Evolutionary conservation across 2,329 filamentous ascomycete genomes (phyloP).

Genomic region (Penicillium freii): DNA sequence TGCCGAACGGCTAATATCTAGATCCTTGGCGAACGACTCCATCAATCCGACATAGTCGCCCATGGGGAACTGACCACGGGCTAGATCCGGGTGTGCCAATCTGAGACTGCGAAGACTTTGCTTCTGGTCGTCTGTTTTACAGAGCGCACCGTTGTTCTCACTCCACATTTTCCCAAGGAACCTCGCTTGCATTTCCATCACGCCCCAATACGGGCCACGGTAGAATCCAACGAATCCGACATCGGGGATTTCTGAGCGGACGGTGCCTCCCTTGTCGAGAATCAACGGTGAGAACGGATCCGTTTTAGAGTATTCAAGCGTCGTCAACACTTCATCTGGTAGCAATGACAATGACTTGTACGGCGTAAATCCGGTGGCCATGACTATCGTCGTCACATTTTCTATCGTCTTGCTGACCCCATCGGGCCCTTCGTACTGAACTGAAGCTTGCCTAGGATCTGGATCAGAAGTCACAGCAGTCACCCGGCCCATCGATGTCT

Average conservation of each 20-base stretch:
- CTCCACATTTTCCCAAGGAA: constrained; percentile 64
- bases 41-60: constrained; percentile 75
- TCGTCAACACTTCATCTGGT: constrained; percentile 53
- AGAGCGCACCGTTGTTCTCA: constrained; percentile 11
- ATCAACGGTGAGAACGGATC: constrained; percentile 61
- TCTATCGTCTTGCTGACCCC: constrained; percentile 46
- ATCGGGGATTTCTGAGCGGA: constrained; percentile 59
- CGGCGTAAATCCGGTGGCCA: constrained; percentile 73
- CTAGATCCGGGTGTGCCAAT: constrained; percentile 12
- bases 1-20: constrained; percentile 52
- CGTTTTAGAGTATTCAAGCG: constrained; percentile 57
- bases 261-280: constrained; percentile 65
- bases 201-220: constrained; percentile 78
- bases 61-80: constrained; percentile 72
- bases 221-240: constrained; percentile 83
- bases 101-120: constrained; percentile 26
- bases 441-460: constrained; percentile 6
- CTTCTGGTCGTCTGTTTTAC: constrained; percentile 26
- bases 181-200: constrained; percentile 82
- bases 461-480: constrained; percentile 11
- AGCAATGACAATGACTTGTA: constrained; percentile 65
- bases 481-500: constrained; percentile 48
- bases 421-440: constrained; percentile 42
- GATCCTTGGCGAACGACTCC: constrained; percentile 63
- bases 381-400: constrained; percentile 64